Conservation (phyloP, 2,329 filamentous ascomycete genomes). For the Escovopsis weberi region DNA sequence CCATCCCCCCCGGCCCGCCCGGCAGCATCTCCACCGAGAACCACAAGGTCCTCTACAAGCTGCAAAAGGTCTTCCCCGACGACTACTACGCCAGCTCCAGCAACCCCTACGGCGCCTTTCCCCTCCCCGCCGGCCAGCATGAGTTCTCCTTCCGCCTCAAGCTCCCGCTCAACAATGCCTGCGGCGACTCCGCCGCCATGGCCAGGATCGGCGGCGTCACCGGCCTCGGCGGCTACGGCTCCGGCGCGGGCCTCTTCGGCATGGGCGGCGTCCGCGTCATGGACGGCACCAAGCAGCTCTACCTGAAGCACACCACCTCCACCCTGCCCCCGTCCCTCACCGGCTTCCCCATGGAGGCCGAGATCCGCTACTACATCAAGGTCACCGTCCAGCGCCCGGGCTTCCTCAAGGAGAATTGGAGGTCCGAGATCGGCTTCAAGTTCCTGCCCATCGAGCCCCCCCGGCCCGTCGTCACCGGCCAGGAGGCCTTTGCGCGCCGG, state of each 20-base stretch:
- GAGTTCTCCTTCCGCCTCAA: conserved; percentile 70
- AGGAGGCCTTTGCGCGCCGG: conserved; percentile 75
- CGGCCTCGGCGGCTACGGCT: conserved; percentile 36
- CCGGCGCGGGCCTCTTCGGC: conserved; percentile 30
- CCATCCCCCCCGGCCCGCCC: conserved; percentile 17
- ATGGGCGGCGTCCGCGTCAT: conserved; percentile 42
- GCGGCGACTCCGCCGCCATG: conserved; percentile 39
- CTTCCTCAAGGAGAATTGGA: conserved; percentile 80
- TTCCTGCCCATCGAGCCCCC: conserved; percentile 91
- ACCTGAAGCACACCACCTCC: conserved; percentile 59
- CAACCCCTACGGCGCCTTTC: conserved; percentile 33
- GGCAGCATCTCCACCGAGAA: conserved; percentile 39
- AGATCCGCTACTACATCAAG: conserved; percentile 90
- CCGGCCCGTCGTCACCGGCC: conserved; percentile 47
- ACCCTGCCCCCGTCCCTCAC: conserved; percentile 80
- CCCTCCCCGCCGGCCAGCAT: conserved; percentile 54
- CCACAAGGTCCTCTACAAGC: conserved; percentile 62
- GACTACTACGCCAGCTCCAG: conserved; percentile 27
- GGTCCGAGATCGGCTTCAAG: conserved; percentile 55
- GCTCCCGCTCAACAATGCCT: conserved; percentile 63
- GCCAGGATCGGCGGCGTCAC: conserved; percentile 37
- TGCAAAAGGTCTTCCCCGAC: conserved; percentile 58
- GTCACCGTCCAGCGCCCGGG: conserved; percentile 84
- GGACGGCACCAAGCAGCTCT: conserved; percentile 47
- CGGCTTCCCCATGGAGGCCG: conserved; percentile 75